Evolutionary conservation across 1,284 basidiomycete genomes (phyloP).

Genomic region (Sanghuangporus baumii): DNA sequence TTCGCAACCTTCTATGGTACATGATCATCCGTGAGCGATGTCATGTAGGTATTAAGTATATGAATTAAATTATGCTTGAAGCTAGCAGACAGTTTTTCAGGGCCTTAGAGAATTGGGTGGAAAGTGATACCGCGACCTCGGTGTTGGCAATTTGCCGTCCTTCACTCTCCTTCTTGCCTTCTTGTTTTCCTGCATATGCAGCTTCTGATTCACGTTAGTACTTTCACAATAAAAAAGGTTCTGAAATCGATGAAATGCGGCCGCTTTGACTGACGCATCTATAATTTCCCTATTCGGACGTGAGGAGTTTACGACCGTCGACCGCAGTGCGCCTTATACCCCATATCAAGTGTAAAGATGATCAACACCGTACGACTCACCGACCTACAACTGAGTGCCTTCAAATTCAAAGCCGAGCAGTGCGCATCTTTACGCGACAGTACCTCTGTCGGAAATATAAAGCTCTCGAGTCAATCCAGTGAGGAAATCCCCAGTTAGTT

Average conservation of each 20-base stretch:
- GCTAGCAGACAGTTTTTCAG: too few species aligned
- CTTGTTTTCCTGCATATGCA: too few species aligned
- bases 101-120: too few species aligned
- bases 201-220: too few species aligned
- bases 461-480: background rate
- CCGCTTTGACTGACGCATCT: background rate
- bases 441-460: background rate
- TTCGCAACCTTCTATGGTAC: too few species aligned
- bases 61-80: too few species aligned
- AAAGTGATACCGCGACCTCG: too few species aligned
- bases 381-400: background rate
- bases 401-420: background rate
- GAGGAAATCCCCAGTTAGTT: background rate
- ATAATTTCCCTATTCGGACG: background rate
- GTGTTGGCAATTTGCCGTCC: too few species aligned
- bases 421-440: conserved; percentile 1
- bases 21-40: too few species aligned
- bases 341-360: background rate
- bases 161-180: too few species aligned
- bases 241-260: background rate
- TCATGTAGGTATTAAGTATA: too few species aligned
- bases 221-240: too few species aligned
- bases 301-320: background rate
- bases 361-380: background rate
- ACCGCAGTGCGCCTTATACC: background rate